Conservation (phyloP, 129 eudicot genomes). For the Oenanthe sinensis region DNA sequence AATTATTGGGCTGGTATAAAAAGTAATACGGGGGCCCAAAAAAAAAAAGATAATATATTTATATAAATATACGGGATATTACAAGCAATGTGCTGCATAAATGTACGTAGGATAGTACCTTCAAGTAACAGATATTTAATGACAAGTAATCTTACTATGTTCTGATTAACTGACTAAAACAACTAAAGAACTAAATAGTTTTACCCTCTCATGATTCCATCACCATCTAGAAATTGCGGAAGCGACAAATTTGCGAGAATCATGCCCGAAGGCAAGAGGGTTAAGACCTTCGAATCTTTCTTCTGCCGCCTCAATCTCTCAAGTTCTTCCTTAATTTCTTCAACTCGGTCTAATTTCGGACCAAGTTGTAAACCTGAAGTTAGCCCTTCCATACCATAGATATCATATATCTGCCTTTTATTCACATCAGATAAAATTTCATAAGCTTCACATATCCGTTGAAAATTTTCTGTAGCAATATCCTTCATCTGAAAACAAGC, state of each 20-base stretch:
- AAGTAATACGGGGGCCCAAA: too few relatives aligned
- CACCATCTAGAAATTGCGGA: conserved; percentile 67
- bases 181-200: not conserved
- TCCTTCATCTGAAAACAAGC: conserved; percentile 68
- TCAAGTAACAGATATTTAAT: not conserved
- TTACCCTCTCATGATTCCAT: conserved; percentile 90
- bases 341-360: conserved; percentile 58
- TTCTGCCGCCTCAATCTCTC: conserved; percentile 64
- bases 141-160: not conserved
- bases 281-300: conserved; percentile 49
- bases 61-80: too few relatives aligned
- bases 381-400: conserved; percentile 97
- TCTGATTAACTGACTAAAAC: not conserved
- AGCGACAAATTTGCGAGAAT: conserved; percentile 70
- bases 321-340: conserved; percentile 83
- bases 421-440: conserved; percentile 73
- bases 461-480: conserved; percentile 84
- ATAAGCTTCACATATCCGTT: conserved; percentile 95
- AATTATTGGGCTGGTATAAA: too few relatives aligned
- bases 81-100: not conserved
- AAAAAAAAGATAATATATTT: too few relatives aligned
- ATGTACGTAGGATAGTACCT: not conserved
- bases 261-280: conserved; percentile 72
- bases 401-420: conserved; percentile 86
- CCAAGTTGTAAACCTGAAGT: conserved; percentile 94